A percentile compares a stretch with the other conserved stretches of the same genome.
These are phyloP conservation scores for Alnus rubra DNA, from an alignment of 306 rosid species.

Conservation along the genomic window DNA sequence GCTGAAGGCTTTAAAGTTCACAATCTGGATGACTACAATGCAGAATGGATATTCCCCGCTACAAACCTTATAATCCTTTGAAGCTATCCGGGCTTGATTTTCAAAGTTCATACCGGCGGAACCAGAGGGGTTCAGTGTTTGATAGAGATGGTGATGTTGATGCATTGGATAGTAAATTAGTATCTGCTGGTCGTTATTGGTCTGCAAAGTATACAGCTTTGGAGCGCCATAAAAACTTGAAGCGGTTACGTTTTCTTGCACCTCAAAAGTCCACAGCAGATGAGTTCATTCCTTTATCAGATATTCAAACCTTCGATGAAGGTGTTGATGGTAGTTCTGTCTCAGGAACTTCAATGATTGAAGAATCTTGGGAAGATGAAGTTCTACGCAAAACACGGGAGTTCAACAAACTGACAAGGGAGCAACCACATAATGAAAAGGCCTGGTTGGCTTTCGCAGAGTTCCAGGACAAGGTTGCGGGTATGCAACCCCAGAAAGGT, in stretches of 20 bases:
- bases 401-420: conserved; percentile 83
- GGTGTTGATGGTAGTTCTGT: conserved; percentile 32
- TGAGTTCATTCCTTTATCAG: conserved; percentile 73
- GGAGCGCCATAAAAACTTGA: conserved; percentile 78
- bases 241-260: conserved; percentile 61
- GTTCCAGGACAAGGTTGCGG: conserved; percentile 85
- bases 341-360: conserved; percentile 42
- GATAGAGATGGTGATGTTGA: conserved; percentile 82
- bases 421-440: conserved; percentile 76
- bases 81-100: conserved; percentile 39
- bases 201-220: conserved; percentile 80
- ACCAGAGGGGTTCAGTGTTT: conserved; percentile 39
- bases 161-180: conserved; percentile 62
- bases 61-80: conserved; percentile 50
- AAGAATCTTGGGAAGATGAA: conserved; percentile 98
- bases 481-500: conserved; percentile 87
- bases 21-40: conserved; percentile 22
- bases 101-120: conserved; percentile 50
- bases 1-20: conserved; percentile 2
- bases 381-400: conserved; percentile 76
- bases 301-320: conserved; percentile 42
- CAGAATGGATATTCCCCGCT: conserved; percentile 96
- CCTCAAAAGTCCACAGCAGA: conserved; percentile 45
- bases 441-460: conserved; percentile 83
- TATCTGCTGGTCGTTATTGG: conserved; percentile 88